Percentiles rank a stretch among this genome's conserved stretches.
These are phyloP conservation scores for Ophiostoma tasmaniense DNA, from an alignment of 2,329 filamentous ascomycete genomes.

Conservation along the genomic window DNA sequence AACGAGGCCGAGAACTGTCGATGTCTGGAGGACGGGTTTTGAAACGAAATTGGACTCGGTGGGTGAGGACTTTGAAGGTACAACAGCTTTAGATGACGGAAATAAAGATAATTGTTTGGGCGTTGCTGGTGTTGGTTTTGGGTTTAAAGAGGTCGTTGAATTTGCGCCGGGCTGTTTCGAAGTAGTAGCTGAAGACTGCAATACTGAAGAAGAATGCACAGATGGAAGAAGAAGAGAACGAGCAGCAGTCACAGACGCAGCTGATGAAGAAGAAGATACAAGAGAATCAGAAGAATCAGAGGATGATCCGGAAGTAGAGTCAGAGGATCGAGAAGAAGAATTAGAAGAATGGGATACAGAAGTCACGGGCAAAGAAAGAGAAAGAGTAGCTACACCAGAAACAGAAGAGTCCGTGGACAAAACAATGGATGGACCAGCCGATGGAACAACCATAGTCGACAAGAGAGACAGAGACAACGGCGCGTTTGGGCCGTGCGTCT, in stretches of 20 bases:
- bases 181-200: neutral
- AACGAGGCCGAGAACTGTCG: neutral
- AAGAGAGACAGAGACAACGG: slow-evolving; percentile 13
- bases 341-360: neutral
- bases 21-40: neutral
- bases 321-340: neutral
- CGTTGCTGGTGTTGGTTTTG: neutral
- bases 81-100: neutral
- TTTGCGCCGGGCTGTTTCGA: neutral
- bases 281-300: neutral
- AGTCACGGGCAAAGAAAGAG: neutral
- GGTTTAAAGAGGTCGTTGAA: neutral
- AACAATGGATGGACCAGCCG: slow-evolving; percentile 8
- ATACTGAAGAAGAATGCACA: neutral
- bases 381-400: neutral
- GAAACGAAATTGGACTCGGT: neutral
- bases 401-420: slow-evolving; percentile 8
- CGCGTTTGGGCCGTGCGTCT: slow-evolving; percentile 25
- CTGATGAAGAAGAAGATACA: neutral
- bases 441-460: neutral
- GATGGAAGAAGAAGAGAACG: neutral
- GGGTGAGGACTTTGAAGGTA: neutral
- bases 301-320: neutral
- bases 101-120: neutral
- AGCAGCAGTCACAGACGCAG: slow-evolving; percentile 7